Evolutionary conservation across 2,329 filamentous ascomycete species (phyloP).

Genomic region (Atkinsonella texensis): DNA sequence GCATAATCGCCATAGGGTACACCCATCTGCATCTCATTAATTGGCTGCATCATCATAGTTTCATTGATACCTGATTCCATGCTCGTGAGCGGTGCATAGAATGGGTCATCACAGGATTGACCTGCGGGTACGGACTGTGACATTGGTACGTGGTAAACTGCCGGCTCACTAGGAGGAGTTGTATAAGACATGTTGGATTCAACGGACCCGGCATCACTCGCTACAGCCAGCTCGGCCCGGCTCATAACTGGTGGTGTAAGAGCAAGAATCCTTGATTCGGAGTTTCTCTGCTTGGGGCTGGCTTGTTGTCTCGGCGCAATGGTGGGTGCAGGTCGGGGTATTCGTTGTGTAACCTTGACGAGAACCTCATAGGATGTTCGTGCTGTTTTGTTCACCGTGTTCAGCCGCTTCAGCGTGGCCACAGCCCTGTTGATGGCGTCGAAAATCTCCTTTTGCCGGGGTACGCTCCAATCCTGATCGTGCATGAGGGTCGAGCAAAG

Average conservation of each 20-base stretch:
- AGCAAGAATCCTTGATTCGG: constrained; percentile 1
- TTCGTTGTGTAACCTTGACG: constrained; percentile 15
- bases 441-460: constrained; percentile 27
- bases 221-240: neutral
- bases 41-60: constrained; percentile 1
- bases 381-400: constrained; percentile 18
- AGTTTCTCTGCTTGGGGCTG: constrained; percentile 1
- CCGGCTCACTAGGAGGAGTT: constrained; percentile 3
- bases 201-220: constrained; percentile 2
- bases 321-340: constrained; percentile 1
- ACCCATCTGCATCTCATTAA: constrained; percentile 1
- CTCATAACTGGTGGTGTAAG: constrained; percentile 7
- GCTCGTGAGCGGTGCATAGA: neutral
- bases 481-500: constrained; percentile 40
- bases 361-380: constrained; percentile 22
- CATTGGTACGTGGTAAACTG: neutral
- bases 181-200: constrained; percentile 4
- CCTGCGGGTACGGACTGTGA: constrained; percentile 1
- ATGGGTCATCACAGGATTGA: neutral
- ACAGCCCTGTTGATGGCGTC: constrained; percentile 25
- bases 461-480: constrained; percentile 29
- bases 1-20: neutral
- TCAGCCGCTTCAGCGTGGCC: constrained; percentile 20
- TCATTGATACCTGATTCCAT: neutral
- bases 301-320: constrained; percentile 1